Evolutionary conservation across 169 alveolate genomes (phyloP), one percentile per base, ranked within the genome.

Genomic region (Plasmodium cynomolgi): DNA sequence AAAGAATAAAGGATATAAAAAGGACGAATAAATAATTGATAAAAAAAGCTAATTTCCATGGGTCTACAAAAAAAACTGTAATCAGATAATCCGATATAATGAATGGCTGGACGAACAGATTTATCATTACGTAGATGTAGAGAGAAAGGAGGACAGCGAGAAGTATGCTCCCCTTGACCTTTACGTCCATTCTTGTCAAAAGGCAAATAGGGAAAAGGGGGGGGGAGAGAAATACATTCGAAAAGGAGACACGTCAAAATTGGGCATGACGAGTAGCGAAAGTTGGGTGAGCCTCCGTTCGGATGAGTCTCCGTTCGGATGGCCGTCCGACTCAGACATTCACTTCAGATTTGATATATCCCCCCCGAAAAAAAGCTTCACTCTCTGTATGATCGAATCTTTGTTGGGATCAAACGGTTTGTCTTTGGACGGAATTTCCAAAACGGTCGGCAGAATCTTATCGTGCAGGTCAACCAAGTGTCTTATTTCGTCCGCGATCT

Each of bases 381-480:
- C 96, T 91, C 95, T 86, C 73, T 96, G 96, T 73, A 94, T 96
- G 31, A 96, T 95, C 7, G 97, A 94, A 92, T 96, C 97, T 92
- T 96, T 96, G 71, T 94, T 95, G 8, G 97, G 97, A 73, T 96
- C 97, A 79, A 95, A 96, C 0, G 97, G 97, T 41, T 96, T 95
- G 80, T 94, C 97, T 92, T 96, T 96, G 95, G 97, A 95, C 74
- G 97, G 97, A 62, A 96, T 95, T 77, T 96, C 97, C 93, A 96
- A 82, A 15, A 96, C 92, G 13, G 97, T 93, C 17, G 97, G 97
- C 26, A 96, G 77, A 34, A 94, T 95, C 80, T 94, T 94, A 4
- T 79, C 95, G 83, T 96, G 97, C 6, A 93, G 93, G 84, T 96
- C 97, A 72, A 96, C 92, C 39, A 86, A 68, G 41, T 95, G 34